phyloP scores from a whole-genome alignment of 2,329 filamentous ascomycete genomes.

The Arachnopeziza araneosa region DNA sequence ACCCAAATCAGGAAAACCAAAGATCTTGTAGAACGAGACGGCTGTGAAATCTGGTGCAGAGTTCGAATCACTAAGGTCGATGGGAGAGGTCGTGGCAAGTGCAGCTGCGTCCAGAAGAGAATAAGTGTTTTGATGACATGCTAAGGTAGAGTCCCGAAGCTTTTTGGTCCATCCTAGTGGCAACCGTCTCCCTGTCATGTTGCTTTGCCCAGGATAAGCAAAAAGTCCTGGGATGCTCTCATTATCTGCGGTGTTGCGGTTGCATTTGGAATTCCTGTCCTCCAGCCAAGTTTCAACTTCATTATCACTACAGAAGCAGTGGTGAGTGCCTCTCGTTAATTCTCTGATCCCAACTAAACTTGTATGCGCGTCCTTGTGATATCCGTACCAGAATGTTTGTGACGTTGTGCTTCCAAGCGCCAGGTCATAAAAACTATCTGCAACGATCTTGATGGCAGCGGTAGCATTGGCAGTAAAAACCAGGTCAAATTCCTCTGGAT shows the following conservation, averaged over 20 bases:
- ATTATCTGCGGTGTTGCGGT: conserved; percentile 55
- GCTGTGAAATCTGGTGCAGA: conserved; percentile 76
- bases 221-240: conserved; percentile 53
- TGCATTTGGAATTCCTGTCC: conserved; percentile 61
- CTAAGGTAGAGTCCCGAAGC: conserved; percentile 66
- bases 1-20: conserved; percentile 89
- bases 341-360: conserved; percentile 79
- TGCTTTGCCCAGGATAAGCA: conserved; percentile 86
- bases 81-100: conserved; percentile 66
- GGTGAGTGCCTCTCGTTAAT: conserved; percentile 51
- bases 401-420: conserved; percentile 44
- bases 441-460: conserved; percentile 80
- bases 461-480: conserved; percentile 92
- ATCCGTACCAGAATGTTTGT: conserved; percentile 70
- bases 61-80: conserved; percentile 60
- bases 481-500: conserved; percentile 76
- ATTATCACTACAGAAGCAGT: conserved; percentile 46
- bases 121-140: conserved; percentile 39
- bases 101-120: conserved; percentile 84
- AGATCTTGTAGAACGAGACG: conserved; percentile 86
- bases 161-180: conserved; percentile 62
- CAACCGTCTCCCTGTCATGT: conserved; percentile 77
- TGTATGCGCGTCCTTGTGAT: conserved; percentile 82
- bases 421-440: conserved; percentile 57
- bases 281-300: conserved; percentile 62